These are phyloP conservation scores for Aspergillus campestris DNA, from an alignment of 495 filamentous ascomycete genomes.

Conservation along the genomic window DNA sequence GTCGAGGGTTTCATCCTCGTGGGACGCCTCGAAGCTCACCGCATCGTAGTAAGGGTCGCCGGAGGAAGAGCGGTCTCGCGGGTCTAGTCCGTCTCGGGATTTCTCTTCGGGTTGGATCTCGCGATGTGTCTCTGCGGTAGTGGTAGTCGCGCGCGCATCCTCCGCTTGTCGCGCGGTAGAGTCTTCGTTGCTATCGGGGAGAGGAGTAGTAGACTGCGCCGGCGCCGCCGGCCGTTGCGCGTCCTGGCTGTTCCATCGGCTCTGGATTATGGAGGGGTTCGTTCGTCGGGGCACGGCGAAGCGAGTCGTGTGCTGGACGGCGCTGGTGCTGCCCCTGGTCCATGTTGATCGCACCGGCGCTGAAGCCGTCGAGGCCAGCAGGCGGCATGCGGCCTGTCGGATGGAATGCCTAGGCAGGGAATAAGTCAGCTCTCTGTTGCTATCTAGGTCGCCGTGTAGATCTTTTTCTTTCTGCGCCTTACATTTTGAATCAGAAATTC, in stretches of 20 bases:
- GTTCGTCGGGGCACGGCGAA: slow-evolving; percentile 16
- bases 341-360: slow-evolving; percentile 35
- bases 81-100: too few relatives aligned
- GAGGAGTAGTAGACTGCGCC: not conserved
- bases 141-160: not conserved
- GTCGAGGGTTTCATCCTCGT: not conserved
- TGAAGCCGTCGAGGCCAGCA: slow-evolving; percentile 41
- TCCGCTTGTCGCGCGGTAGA: not conserved
- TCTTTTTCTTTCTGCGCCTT: too few relatives aligned
- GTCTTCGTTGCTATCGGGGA: not conserved
- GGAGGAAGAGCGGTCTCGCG: too few relatives aligned
- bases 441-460: too few relatives aligned
- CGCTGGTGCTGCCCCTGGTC: slow-evolving; percentile 13
- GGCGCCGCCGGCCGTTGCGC: slow-evolving; percentile 9
- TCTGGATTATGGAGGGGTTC: slow-evolving; percentile 22
- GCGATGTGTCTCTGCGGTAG: too few relatives aligned
- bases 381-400: slow-evolving; percentile 44
- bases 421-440: not conserved
- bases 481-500: too few relatives aligned
- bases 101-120: too few relatives aligned
- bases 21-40: too few relatives aligned
- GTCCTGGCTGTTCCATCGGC: slow-evolving; percentile 36
- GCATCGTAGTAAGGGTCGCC: too few relatives aligned
- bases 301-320: slow-evolving; percentile 17
- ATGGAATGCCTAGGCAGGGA: slow-evolving; percentile 39